Conservation (phyloP, 2,329 filamentous ascomycete genomes). For the Graphilbum sp. region DNA sequence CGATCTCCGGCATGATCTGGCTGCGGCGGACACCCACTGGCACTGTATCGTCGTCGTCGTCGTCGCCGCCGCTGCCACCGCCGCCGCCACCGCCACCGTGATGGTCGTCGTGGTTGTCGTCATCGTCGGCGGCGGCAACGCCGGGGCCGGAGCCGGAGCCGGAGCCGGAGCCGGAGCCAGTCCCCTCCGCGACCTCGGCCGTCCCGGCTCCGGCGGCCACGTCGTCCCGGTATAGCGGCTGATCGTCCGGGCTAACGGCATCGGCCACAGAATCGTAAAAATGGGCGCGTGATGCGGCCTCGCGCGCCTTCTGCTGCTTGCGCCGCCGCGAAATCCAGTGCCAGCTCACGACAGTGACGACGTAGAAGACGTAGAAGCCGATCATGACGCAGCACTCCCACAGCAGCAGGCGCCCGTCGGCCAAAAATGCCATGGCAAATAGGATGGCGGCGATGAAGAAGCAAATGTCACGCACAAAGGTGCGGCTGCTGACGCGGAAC, state of each 20-base stretch:
- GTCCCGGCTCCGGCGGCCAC: background rate
- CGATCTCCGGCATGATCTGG: slow-evolving; percentile 20
- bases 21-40: slow-evolving; percentile 14
- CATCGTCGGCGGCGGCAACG: too few relatives aligned
- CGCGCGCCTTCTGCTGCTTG: slow-evolving; percentile 42
- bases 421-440: slow-evolving; percentile 77
- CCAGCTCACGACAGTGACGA: slow-evolving; percentile 74
- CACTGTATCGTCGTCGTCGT: slow-evolving; percentile 31
- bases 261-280: slow-evolving; percentile 36
- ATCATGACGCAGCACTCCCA: slow-evolving; percentile 93
- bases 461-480: slow-evolving; percentile 77
- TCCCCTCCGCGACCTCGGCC: background rate
- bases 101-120: too few relatives aligned
- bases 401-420: slow-evolving; percentile 65
- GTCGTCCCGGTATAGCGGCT: slow-evolving; percentile 49
- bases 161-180: background rate
- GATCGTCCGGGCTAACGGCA: slow-evolving; percentile 25
- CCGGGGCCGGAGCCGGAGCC: too few relatives aligned
- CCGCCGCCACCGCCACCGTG: too few relatives aligned
- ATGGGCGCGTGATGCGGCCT: slow-evolving; percentile 58
- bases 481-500: slow-evolving; percentile 77
- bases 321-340: slow-evolving; percentile 67
- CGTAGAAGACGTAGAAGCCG: slow-evolving; percentile 78
- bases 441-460: slow-evolving; percentile 81
- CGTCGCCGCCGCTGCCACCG: too few relatives aligned